Conservation (phyloP, 257 asterid genomes). For the Plectranthus barbatus region DNA sequence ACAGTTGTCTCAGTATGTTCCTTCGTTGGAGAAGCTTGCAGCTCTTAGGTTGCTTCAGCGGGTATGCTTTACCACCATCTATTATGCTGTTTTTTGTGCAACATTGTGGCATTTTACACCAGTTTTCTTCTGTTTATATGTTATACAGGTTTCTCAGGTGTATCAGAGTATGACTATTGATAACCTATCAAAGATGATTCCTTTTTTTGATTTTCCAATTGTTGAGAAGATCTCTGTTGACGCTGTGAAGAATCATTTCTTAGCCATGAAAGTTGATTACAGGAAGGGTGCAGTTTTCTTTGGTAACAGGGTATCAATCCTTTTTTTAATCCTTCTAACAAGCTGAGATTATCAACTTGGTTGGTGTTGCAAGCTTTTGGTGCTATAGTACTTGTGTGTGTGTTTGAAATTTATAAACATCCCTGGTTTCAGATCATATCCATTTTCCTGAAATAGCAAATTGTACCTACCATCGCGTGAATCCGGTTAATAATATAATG, state of each 20-base stretch:
- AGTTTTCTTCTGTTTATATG: neutral
- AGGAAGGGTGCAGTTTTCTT: conserved; percentile 70
- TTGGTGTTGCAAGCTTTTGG: too few relatives aligned
- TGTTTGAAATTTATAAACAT: neutral
- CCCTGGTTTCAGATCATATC: too few relatives aligned
- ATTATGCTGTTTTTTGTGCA: neutral
- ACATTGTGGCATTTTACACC: neutral
- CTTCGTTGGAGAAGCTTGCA: conserved; percentile 73
- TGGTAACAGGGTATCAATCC: conserved; percentile 57
- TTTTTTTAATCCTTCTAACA: neutral
- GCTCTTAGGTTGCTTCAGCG: conserved; percentile 82
- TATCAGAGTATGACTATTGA: conserved; percentile 75
- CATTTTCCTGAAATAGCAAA: too few relatives aligned
- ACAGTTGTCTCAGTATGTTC: conserved; percentile 62
- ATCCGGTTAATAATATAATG: neutral
- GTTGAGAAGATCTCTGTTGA: conserved; percentile 87
- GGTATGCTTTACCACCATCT: conserved; percentile 28
- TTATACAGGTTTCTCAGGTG: conserved; percentile 71
- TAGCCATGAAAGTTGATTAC: conserved; percentile 72
- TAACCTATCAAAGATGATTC: conserved; percentile 52
- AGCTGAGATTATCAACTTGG: neutral
- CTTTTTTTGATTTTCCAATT: conserved; percentile 60
- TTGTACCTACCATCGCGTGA: neutral
- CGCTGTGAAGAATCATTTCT: conserved; percentile 65
- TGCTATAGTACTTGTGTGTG: too few relatives aligned